Evolutionary conservation across 805 yeast species (phyloP).

Genomic region (Saccharomyces mikatae): DNA sequence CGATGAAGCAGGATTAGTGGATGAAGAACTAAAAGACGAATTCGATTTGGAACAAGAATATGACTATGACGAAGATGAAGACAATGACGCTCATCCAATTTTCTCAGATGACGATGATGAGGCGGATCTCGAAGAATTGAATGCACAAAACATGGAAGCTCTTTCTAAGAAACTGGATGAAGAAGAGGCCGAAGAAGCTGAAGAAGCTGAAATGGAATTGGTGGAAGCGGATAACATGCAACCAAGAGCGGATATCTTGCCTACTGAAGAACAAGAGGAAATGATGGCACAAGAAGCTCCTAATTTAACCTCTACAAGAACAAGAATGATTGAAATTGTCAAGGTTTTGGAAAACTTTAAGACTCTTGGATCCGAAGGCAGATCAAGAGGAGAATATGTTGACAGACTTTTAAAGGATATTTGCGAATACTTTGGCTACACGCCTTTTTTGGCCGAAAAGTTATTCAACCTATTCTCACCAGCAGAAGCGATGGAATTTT

Average conservation of each 20-base stretch:
- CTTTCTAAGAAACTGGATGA: constrained; percentile 60
- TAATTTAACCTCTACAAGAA: constrained; percentile 75
- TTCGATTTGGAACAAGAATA: constrained; percentile 56
- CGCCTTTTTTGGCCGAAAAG: constrained; percentile 87
- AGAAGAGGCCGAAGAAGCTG: constrained; percentile 49
- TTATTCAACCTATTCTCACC: constrained; percentile 87
- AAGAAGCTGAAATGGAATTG: constrained; percentile 54
- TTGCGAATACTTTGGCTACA: constrained; percentile 88
- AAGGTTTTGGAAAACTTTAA: constrained; percentile 89
- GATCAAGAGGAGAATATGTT: constrained; percentile 74
- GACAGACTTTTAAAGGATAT: constrained; percentile 77
- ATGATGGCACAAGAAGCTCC: constrained; percentile 49
- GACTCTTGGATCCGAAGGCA: constrained; percentile 74
- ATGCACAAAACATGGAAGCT: constrained; percentile 79
- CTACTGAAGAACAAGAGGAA: constrained; percentile 58
- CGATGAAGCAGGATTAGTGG: constrained; percentile 13
- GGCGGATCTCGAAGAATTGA: constrained; percentile 59
- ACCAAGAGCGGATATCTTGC: constrained; percentile 72
- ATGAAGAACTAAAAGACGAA: constrained; percentile 33
- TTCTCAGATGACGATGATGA: constrained; percentile 70
- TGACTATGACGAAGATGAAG: constrained; percentile 34
- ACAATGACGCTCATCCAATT: constrained; percentile 48
- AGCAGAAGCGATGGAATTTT: constrained; percentile 93
- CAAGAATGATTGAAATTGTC: constrained; percentile 91
- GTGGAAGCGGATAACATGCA: constrained; percentile 50